These are phyloP conservation scores for Microstegium vimineum DNA, from an alignment of 176 grass and related monocot species.

Conservation along the genomic window DNA sequence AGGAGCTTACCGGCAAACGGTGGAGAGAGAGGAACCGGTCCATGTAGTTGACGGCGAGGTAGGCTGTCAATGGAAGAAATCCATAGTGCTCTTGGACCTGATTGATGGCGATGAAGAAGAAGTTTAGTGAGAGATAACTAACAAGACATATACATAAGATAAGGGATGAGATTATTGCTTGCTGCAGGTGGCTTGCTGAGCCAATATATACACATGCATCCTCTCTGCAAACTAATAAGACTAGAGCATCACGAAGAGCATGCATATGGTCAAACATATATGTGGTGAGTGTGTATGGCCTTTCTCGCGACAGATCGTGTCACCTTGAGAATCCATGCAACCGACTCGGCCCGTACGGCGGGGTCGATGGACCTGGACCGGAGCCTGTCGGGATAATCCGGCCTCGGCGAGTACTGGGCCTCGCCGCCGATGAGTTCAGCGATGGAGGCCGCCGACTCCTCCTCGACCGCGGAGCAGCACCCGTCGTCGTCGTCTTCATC, in stretches of 20 bases:
- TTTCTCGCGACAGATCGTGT: background rate
- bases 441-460: conserved; percentile 35
- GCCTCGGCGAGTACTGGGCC: conserved; percentile 55
- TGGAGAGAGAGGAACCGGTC: conserved; percentile 90
- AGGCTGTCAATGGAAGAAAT: conserved; percentile 85
- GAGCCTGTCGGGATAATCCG: conserved; percentile 67
- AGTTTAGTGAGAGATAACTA: too few species aligned
- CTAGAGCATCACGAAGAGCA: background rate
- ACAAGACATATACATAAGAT: background rate
- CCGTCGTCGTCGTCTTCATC: conserved; percentile 7
- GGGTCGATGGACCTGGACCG: conserved; percentile 66
- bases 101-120: conserved; percentile 16
- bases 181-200: background rate
- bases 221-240: background rate
- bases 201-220: background rate
- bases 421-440: conserved; percentile 60
- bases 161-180: background rate
- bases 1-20: conserved; percentile 45
- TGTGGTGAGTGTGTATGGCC: background rate
- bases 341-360: conserved; percentile 56
- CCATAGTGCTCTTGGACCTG: conserved; percentile 69
- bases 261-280: too few species aligned
- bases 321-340: conserved; percentile 95
- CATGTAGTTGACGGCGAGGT: conserved; percentile 98
- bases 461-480: conserved; percentile 31